Percentiles rank a stretch among this genome's conserved stretches.
phyloP scores from a whole-genome alignment of 805 yeast species.

The Teunomyces gatunensis region DNA sequence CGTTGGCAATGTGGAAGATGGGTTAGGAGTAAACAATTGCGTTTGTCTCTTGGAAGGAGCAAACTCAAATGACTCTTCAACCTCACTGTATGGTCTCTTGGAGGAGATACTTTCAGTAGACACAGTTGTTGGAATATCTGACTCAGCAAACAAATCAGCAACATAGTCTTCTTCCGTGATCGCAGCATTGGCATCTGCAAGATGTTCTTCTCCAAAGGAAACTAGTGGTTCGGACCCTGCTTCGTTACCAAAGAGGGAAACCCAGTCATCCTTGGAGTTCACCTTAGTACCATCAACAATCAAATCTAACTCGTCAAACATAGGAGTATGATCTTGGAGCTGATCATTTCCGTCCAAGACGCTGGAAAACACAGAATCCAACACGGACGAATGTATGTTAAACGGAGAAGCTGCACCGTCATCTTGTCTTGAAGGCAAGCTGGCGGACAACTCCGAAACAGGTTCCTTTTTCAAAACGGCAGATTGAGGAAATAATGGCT shows the following conservation, averaged over 20 bases:
- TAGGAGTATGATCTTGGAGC: slow-evolving; percentile 47
- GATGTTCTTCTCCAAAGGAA: slow-evolving; percentile 7
- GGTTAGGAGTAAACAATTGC: slow-evolving; percentile 30
- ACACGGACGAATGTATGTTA: slow-evolving; percentile 50
- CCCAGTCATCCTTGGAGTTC: slow-evolving; percentile 53
- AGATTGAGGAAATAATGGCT: slow-evolving; percentile 18
- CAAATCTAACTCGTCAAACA: slow-evolving; percentile 56
- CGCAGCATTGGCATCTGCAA: slow-evolving; percentile 6
- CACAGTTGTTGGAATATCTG: background rate
- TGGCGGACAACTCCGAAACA: slow-evolving; percentile 4
- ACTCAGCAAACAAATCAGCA: slow-evolving; percentile 5
- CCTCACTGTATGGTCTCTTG: slow-evolving; percentile 22
- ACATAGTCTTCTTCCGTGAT: slow-evolving; percentile 6
- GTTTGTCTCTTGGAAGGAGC: slow-evolving; percentile 10
- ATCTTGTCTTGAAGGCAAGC: slow-evolving; percentile 7
- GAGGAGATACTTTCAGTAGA: slow-evolving; percentile 17
- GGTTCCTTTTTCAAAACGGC: slow-evolving; percentile 8
- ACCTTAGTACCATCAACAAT: slow-evolving; percentile 39
- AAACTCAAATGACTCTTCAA: slow-evolving; percentile 25
- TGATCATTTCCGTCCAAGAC: slow-evolving; percentile 32
- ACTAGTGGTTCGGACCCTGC: background rate
- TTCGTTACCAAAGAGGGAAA: slow-evolving; percentile 49
- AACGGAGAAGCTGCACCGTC: slow-evolving; percentile 40
- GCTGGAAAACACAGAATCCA: slow-evolving; percentile 50
- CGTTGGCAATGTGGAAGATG: slow-evolving; percentile 31